Evolutionary conservation across 805 yeast genomes (phyloP).

Genomic region (Candida broadrunensis): DNA sequence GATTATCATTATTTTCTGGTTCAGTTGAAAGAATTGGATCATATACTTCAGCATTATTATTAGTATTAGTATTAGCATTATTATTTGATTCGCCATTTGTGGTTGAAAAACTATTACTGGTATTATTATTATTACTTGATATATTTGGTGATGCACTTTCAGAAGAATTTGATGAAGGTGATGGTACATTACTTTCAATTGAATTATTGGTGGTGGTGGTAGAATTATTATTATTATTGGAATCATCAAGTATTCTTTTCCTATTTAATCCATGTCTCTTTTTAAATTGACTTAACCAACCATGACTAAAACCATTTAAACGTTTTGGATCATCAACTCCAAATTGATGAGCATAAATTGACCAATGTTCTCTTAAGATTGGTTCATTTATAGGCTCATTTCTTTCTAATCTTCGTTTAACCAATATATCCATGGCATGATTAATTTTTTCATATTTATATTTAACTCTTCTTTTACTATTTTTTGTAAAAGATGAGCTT

Average conservation of each 20-base stretch:
- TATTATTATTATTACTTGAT: background rate
- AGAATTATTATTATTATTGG: too few relatives aligned
- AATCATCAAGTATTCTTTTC: constrained; percentile 12
- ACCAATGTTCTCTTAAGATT: constrained; percentile 55
- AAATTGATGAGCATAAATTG: constrained; percentile 48
- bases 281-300: constrained; percentile 62
- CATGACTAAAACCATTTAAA: constrained; percentile 53
- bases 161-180: background rate
- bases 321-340: constrained; percentile 64
- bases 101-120: background rate
- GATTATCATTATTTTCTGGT: constrained; percentile 6
- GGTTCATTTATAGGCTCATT: constrained; percentile 54
- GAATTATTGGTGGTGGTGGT: background rate
- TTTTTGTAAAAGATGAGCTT: constrained; percentile 25
- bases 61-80: background rate
- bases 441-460: constrained; percentile 59
- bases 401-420: constrained; percentile 40
- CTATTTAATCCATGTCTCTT: constrained; percentile 51
- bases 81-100: background rate
- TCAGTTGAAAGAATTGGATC: constrained; percentile 1
- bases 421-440: constrained; percentile 55
- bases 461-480: constrained; percentile 43
- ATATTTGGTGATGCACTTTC: background rate
- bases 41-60: background rate
- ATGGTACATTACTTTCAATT: background rate